Conservation (phyloP, 2,329 filamentous ascomycete species). For the Geosmithia morbida region DNA sequence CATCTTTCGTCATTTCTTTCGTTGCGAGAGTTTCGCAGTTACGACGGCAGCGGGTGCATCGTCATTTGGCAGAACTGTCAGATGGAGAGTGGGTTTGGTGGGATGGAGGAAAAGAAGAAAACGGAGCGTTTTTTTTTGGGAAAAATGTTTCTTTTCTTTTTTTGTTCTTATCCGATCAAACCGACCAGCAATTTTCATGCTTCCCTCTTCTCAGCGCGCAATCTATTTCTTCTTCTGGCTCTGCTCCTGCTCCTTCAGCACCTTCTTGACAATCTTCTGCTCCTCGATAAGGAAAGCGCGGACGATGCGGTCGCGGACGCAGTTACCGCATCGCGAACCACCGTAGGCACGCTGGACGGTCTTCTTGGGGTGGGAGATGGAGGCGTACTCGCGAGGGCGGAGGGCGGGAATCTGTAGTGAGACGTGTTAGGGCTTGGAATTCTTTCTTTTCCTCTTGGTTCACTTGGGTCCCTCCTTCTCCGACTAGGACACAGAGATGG, state of each 20-base stretch:
- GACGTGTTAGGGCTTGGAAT: background rate
- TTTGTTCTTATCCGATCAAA: background rate
- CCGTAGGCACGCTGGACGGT: slow-evolving; percentile 97
- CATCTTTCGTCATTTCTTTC: slow-evolving; percentile 11
- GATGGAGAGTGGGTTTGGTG: too few relatives aligned
- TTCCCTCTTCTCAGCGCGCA: background rate
- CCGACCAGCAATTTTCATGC: background rate
- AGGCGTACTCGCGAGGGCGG: slow-evolving; percentile 93
- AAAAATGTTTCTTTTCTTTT: background rate
- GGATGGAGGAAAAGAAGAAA: too few relatives aligned
- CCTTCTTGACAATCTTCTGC: slow-evolving; percentile 99
- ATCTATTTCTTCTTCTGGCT: slow-evolving; percentile 56
- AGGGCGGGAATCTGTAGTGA: slow-evolving; percentile 70
- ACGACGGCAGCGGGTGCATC: background rate
- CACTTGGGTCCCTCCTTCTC: too few relatives aligned
- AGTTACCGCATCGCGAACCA: slow-evolving; percentile 96
- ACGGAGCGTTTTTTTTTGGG: too few relatives aligned
- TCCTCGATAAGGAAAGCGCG: slow-evolving; percentile 99
- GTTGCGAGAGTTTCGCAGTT: background rate
- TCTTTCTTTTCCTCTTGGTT: background rate
- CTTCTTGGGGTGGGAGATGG: slow-evolving; percentile 98
- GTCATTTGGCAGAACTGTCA: too few relatives aligned
- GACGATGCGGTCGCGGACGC: slow-evolving; percentile 94
- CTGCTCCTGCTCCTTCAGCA: slow-evolving; percentile 94
- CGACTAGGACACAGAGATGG: background rate